These are phyloP conservation scores for Populus pruinosa DNA, from an alignment of 345 rosid species.

Conservation along the genomic window DNA sequence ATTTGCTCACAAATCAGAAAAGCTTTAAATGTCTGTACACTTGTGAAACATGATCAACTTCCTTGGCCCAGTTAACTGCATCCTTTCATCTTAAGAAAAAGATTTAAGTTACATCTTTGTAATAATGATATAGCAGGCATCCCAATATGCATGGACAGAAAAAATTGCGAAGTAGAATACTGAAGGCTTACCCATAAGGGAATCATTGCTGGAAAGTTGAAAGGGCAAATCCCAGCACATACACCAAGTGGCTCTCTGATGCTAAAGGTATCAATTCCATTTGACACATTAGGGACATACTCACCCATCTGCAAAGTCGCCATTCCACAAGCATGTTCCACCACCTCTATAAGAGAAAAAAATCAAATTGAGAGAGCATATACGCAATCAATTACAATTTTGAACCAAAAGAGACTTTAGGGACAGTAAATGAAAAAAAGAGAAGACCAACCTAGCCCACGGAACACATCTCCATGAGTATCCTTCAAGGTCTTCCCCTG, in stretches of 20 bases:
- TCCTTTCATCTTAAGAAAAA: background rate
- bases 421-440: background rate
- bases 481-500: conserved; percentile 98
- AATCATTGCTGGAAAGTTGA: conserved; percentile 99
- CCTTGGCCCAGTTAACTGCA: background rate
- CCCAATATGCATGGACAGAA: background rate
- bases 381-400: background rate
- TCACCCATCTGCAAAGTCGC: conserved; percentile 94
- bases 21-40: background rate
- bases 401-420: conserved; percentile 7
- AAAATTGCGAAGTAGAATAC: background rate
- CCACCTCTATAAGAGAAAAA: conserved; percentile 65
- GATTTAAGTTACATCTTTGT: background rate
- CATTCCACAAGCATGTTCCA: conserved; percentile 99
- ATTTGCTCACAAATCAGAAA: background rate
- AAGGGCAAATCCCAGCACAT: conserved; percentile 98
- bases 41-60: background rate
- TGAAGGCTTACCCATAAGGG: conserved; percentile 78
- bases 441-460: conserved; percentile 71
- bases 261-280: conserved; percentile 91
- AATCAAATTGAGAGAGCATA: background rate
- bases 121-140: background rate
- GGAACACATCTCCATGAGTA: conserved; percentile 96
- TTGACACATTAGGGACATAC: conserved; percentile 81
- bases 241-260: conserved; percentile 92